A percentile compares a stretch with the other conserved stretches of the same genome.
These are phyloP conservation scores for Exserohilum turcica DNA, from an alignment of 2,329 filamentous ascomycete species.

Conservation along the genomic window DNA sequence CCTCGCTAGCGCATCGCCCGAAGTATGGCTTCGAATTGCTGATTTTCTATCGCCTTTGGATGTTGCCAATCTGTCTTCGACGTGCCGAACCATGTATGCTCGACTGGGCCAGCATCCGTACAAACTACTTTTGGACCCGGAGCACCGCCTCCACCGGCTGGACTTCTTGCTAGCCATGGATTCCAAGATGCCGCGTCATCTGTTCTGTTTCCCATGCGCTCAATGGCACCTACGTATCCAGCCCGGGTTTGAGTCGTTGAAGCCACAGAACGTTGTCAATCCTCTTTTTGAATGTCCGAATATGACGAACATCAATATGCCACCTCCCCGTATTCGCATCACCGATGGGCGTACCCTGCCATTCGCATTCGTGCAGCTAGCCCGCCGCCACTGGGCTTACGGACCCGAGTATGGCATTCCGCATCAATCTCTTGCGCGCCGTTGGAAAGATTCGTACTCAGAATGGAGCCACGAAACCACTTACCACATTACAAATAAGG, in stretches of 20 bases:
- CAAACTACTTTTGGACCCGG: conserved; percentile 39
- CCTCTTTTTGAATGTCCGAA: conserved; percentile 63
- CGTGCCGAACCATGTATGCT: conserved; percentile 35
- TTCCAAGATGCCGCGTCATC: conserved; percentile 57
- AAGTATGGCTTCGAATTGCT: conserved; percentile 33
- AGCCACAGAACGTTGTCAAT: conserved; percentile 60
- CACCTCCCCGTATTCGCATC: conserved; percentile 56
- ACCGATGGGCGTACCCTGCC: conserved; percentile 61
- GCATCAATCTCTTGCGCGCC: conserved; percentile 52
- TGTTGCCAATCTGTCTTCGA: conserved; percentile 35
- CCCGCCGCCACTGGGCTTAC: conserved; percentile 56
- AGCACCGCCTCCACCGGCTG: conserved; percentile 54
- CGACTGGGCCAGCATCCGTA: conserved; percentile 32
- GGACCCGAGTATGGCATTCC: conserved; percentile 47
- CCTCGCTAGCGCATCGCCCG: conserved; percentile 27
- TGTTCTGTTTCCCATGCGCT: conserved; percentile 64
- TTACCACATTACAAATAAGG: conserved; percentile 60
- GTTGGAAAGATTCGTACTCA: conserved; percentile 58
- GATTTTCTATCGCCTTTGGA: conserved; percentile 36
- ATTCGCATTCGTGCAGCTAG: conserved; percentile 65
- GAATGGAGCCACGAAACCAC: conserved; percentile 60
- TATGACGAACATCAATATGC: conserved; percentile 55
- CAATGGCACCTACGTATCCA: conserved; percentile 61
- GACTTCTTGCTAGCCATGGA: conserved; percentile 61
- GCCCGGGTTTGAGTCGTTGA: conserved; percentile 59